phyloP scores from a whole-genome alignment of 2,329 filamentous ascomycete species.

The Pseudogymnoascus sp. region DNA sequence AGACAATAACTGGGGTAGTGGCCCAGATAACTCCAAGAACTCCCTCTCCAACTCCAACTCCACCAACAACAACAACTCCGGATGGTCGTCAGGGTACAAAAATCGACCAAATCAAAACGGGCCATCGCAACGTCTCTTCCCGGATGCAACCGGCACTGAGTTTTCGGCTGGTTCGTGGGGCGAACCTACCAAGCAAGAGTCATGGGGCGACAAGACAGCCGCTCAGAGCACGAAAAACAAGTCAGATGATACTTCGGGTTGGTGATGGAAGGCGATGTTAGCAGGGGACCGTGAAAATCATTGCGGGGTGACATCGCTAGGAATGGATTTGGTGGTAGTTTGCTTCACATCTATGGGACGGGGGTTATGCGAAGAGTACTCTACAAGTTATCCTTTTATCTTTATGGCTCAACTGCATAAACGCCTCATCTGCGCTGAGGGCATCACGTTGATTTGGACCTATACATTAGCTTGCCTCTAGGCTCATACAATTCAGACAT shows the following conservation, averaged over 20 bases:
- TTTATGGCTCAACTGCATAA: neutral
- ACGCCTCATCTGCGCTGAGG: neutral
- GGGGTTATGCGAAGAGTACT: neutral
- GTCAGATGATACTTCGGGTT: neutral
- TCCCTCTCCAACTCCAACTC: constrained; percentile 4
- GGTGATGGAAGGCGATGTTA: neutral
- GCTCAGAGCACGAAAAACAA: constrained; percentile 6
- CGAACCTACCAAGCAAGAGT: neutral
- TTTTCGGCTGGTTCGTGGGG: constrained; percentile 17
- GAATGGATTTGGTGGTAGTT: neutral
- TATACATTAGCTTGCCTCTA: neutral
- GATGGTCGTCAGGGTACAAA: constrained; percentile 1
- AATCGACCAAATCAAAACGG: constrained; percentile 5
- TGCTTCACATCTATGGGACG: neutral
- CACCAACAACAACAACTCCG: constrained; percentile 10
- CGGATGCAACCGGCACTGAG: constrained; percentile 12
- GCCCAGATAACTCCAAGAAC: neutral
- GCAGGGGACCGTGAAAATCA: neutral
- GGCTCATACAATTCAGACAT: neutral
- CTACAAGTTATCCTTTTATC: neutral
- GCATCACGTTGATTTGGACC: neutral
- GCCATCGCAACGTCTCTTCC: neutral
- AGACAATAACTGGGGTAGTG: constrained; percentile 11
- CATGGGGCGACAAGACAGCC: constrained; percentile 8
- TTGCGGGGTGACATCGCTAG: neutral